phyloP scores from a whole-genome alignment of 1,139 yeast species.

The Hansenula sp. region DNA sequence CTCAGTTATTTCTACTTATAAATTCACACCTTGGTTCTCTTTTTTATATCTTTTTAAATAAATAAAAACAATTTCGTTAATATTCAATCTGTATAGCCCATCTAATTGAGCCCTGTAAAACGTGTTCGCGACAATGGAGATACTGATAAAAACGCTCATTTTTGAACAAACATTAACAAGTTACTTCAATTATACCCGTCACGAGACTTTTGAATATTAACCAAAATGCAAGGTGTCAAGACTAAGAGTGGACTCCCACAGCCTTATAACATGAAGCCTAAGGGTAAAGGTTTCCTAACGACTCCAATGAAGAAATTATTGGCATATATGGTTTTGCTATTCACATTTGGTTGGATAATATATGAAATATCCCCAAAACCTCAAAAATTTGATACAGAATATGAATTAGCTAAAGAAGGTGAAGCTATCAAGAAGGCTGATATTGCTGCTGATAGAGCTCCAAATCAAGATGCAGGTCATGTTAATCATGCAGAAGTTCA shows the following conservation, averaged over 20 bases:
- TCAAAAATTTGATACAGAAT: conserved; percentile 12
- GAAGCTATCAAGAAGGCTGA: background rate
- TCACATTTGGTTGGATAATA: conserved; percentile 27
- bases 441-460: background rate
- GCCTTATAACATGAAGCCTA: conserved; percentile 21
- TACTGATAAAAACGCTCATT: too few species aligned
- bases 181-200: too few species aligned
- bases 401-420: conserved; percentile 7
- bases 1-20: conserved; percentile 14
- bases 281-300: conserved; percentile 26
- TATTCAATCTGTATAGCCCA: too few species aligned
- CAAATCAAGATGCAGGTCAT: background rate
- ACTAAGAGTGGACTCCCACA: conserved; percentile 18
- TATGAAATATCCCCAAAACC: conserved; percentile 22
- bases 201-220: too few species aligned
- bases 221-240: conserved; percentile 1
- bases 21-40: background rate
- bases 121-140: too few species aligned
- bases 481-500: background rate
- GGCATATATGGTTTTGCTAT: conserved; percentile 29
- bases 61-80: background rate
- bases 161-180: too few species aligned
- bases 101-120: too few species aligned
- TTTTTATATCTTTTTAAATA: background rate
- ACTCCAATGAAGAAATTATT: conserved; percentile 40